These are phyloP conservation scores for Ustilago tritici DNA, from an alignment of 1,284 basidiomycete species.

Conservation along the genomic window DNA sequence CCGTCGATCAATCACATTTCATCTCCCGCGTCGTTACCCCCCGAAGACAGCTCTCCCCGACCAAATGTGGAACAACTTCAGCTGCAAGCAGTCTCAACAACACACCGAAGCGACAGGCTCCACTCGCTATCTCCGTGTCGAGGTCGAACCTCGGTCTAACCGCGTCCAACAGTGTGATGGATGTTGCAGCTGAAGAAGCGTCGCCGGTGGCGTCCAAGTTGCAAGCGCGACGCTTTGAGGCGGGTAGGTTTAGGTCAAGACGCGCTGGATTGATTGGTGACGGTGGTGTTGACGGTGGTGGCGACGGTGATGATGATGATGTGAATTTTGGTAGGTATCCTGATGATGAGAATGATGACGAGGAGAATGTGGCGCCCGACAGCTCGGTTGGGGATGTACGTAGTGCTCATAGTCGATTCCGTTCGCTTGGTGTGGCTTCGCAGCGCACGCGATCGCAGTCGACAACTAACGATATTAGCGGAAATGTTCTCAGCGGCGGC, in stretches of 20 bases:
- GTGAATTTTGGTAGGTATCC: conserved; percentile 16
- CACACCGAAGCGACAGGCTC: conserved; percentile 29
- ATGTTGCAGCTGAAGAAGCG: conserved; percentile 11
- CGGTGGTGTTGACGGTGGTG: conserved; percentile 13
- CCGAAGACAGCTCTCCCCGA: conserved; percentile 25
- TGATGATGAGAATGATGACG: conserved; percentile 23
- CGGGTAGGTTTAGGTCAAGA: conserved; percentile 27
- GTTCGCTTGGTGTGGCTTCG: conserved; percentile 20
- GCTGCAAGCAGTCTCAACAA: conserved; percentile 21
- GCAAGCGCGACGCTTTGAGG: conserved; percentile 31
- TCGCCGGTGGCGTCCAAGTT: conserved; percentile 33
- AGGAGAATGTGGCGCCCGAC: conserved; percentile 38
- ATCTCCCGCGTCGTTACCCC: conserved; percentile 24
- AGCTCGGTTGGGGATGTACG: conserved; percentile 12
- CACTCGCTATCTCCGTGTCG: conserved; percentile 32
- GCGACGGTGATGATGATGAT: conserved; percentile 17
- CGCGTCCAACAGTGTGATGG: conserved; percentile 4
- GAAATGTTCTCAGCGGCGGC: conserved; percentile 23
- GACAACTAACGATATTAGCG: conserved; percentile 19
- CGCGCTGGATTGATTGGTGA: conserved; percentile 33
- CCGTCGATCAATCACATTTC: conserved; percentile 26
- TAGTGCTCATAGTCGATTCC: conserved; percentile 21
- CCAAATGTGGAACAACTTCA: conserved; percentile 15
- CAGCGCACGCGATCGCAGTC: conserved; percentile 33
- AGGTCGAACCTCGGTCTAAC: conserved; percentile 35